Conservation (phyloP, 228 moss, liverwort and hornwort species). For the Sphagnum fallax region DNA sequence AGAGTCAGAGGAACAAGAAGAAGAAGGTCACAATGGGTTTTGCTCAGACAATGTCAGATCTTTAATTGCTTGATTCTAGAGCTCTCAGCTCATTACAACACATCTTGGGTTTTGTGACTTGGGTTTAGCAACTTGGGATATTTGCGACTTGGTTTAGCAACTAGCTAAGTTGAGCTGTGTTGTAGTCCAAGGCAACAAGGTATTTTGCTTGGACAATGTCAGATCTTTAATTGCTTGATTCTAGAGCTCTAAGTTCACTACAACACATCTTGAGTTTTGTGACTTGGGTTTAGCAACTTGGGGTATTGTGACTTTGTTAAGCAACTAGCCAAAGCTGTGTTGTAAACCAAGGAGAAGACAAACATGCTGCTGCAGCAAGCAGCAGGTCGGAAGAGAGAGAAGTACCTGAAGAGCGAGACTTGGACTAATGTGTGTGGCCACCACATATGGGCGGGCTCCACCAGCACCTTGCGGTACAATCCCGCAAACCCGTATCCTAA, state of each 20-base stretch:
- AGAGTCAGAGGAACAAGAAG: too few species aligned
- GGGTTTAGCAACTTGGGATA: not conserved
- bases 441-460: conserved; percentile 50
- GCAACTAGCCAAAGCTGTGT: not conserved
- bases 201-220: not conserved
- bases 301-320: not conserved
- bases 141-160: not conserved
- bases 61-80: not conserved
- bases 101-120: not conserved
- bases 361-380: not conserved
- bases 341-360: not conserved
- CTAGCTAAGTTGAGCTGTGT: not conserved
- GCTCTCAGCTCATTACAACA: not conserved
- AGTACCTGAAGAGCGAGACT: conserved; percentile 38
- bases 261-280: not conserved
- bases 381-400: not conserved
- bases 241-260: not conserved
- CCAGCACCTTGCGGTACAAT: conserved; percentile 29
- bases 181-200: not conserved
- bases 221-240: not conserved
- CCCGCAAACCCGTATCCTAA: conserved; percentile 57
- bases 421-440: conserved; percentile 47
- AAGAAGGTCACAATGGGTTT: too few species aligned
- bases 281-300: not conserved
- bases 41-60: not conserved